phyloP scores from a whole-genome alignment of 2,329 filamentous ascomycete species.

The Pleurostoma richardsiae region DNA sequence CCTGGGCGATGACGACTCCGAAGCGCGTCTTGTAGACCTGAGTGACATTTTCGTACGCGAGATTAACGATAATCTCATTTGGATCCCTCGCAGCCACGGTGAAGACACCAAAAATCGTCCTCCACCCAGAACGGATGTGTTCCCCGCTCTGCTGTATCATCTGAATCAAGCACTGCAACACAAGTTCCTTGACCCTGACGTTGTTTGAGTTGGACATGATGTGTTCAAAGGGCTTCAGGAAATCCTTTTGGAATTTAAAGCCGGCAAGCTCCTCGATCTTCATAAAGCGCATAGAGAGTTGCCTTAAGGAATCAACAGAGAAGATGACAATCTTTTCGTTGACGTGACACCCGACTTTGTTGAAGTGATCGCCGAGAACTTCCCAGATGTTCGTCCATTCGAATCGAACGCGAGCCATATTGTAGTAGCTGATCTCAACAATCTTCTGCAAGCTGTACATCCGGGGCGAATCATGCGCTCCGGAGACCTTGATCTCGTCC shows the following conservation, averaged over 20 bases:
- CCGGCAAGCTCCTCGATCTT: conserved; percentile 95
- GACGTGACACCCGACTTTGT: conserved; percentile 91
- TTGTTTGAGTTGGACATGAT: conserved; percentile 91
- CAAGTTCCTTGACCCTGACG: conserved; percentile 94
- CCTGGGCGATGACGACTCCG: conserved; percentile 91
- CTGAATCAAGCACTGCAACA: conserved; percentile 90
- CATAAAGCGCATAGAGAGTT: conserved; percentile 98
- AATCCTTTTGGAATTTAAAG: conserved; percentile 99
- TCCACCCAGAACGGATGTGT: conserved; percentile 96
- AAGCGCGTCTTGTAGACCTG: conserved; percentile 96
- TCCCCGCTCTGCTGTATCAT: conserved; percentile 98
- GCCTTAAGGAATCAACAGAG: conserved; percentile 87
- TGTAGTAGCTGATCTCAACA: conserved; percentile 99
- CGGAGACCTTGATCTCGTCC: conserved; percentile 98
- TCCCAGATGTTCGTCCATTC: conserved; percentile 99
- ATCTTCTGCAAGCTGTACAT: conserved; percentile 98
- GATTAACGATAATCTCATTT: conserved; percentile 91
- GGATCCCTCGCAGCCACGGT: conserved; percentile 91
- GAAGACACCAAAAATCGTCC: conserved; percentile 99
- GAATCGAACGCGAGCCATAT: conserved; percentile 97
- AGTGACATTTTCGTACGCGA: conserved; percentile 94
- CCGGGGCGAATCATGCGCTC: conserved; percentile 88
- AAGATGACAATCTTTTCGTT: conserved; percentile 98
- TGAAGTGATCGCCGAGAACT: conserved; percentile 97
- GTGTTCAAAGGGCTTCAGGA: conserved; percentile 96